Conservation (phyloP, 2,329 filamentous ascomycete genomes). For the Fusarium concolor region DNA sequence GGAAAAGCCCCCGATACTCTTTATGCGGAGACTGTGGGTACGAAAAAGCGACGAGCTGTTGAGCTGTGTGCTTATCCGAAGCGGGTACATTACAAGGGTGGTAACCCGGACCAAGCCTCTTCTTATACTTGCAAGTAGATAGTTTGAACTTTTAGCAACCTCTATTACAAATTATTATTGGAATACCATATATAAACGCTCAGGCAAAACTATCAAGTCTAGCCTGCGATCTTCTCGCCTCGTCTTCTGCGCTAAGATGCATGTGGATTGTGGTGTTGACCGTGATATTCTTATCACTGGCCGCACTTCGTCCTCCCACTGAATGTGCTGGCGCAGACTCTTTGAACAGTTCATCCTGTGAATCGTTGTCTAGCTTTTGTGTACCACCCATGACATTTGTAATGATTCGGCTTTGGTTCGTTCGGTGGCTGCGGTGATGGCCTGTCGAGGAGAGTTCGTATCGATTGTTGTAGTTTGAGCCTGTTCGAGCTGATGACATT, state of each 20-base stretch:
- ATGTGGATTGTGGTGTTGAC: constrained; percentile 39
- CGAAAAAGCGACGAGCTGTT: neutral
- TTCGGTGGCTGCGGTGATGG: constrained; percentile 33
- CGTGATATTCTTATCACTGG: constrained; percentile 29
- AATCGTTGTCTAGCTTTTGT: constrained; percentile 35
- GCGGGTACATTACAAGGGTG: constrained; percentile 5
- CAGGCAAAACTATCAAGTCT: constrained; percentile 18
- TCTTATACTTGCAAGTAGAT: constrained; percentile 23
- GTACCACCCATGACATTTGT: constrained; percentile 43
- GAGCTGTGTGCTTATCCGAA: constrained; percentile 28
- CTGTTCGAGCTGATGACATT: constrained; percentile 32
- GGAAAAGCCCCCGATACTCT: constrained; percentile 21
- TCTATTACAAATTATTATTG: constrained; percentile 2
- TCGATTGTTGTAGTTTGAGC: constrained; percentile 35
- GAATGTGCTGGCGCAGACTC: neutral
- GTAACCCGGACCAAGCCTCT: neutral
- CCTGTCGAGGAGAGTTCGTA: constrained; percentile 41
- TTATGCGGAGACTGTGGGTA: constrained; percentile 10
- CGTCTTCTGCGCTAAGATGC: constrained; percentile 16
- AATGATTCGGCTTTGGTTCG: constrained; percentile 34
- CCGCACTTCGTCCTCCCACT: neutral
- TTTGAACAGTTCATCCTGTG: constrained; percentile 41
- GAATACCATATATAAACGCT: too few relatives aligned
- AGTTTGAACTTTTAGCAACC: neutral
- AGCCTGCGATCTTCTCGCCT: constrained; percentile 11